These are phyloP conservation scores for Ogataea trehalophila DNA, from an alignment of 805 yeast species.

Conservation along the genomic window DNA sequence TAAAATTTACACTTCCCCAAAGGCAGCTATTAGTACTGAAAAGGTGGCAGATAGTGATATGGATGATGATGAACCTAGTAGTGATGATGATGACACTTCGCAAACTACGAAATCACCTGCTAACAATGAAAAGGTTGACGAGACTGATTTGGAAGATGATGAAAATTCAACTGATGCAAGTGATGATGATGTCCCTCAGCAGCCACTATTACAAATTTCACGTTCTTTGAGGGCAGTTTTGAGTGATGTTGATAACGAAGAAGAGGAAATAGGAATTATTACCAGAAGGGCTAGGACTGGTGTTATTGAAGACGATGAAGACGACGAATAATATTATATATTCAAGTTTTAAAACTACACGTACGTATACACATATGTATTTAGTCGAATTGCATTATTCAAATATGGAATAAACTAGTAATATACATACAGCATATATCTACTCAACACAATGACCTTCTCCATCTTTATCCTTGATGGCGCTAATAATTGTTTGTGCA, in stretches of 20 bases:
- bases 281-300: not conserved
- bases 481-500: slow-evolving; percentile 55
- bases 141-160: not conserved
- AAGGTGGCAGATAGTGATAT: slow-evolving; percentile 2
- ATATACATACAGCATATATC: too few species aligned
- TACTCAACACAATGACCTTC: slow-evolving; percentile 45
- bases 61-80: slow-evolving; percentile 1
- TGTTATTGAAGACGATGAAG: slow-evolving; percentile 6
- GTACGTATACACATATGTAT: too few species aligned
- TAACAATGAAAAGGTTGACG: not conserved
- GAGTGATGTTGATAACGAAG: too few species aligned
- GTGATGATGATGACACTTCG: not conserved
- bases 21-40: not conserved
- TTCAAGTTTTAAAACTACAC: too few species aligned
- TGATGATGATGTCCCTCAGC: too few species aligned
- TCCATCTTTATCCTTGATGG: slow-evolving; percentile 34
- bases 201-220: not conserved
- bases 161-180: not conserved
- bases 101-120: not conserved
- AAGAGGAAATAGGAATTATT: not conserved
- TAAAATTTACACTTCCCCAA: not conserved
- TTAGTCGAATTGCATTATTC: too few species aligned
- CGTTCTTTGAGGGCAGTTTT: not conserved
- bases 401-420: too few species aligned
- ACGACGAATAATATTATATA: not conserved